Evolutionary conservation across 345 rosid species (phyloP), one percentile per base, ranked within the genome.

Genomic region (Salix exigua): DNA sequence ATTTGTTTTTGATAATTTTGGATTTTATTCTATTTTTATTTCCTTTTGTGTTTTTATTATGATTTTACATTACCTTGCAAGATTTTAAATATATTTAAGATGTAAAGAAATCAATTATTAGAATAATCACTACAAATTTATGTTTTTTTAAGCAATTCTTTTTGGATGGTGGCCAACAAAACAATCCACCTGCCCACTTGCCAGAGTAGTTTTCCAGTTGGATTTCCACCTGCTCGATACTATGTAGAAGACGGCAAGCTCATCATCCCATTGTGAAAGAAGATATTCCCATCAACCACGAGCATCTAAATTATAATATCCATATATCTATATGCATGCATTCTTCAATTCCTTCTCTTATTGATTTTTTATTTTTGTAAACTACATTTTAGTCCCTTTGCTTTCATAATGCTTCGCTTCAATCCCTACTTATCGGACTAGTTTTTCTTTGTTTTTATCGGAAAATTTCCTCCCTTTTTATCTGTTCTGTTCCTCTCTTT

Each of bases 221-320:
- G 71, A 66, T 66, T 46, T 66, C 71, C 71, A 73, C 75, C 61
- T 73, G 25, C 55, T 40, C 42, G 68, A 25, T 73, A 38, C 66
- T 5, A 33, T 30, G 42, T 21, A 31, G 17, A 21, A 70, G 7
- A 17, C 30, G 28, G 40, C 30, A 51, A 30, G 68, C 38, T 26
- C 23, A 55, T 55, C 14, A 25, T 55, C 3, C 62, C 4, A 55
- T 12, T 19, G 25, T 53, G 4, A 2, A 55, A 55, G 14, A 23
- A 55, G 62, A 55, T n/a, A n/a, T n/a, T n/a, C 62, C 25, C 21
- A 6, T 19, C 58, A 51, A 2, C 60, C 19, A 9, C 28, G 4
- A 8, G 3, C 23, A 55, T 26, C 11, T 55, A 3, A 3, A 55
- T n/a, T 55, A n/a, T 9, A 55, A 9, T 3, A 55, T n/a, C 28